Conservation (phyloP, 306 rosid species). For the Inga laurina region DNA sequence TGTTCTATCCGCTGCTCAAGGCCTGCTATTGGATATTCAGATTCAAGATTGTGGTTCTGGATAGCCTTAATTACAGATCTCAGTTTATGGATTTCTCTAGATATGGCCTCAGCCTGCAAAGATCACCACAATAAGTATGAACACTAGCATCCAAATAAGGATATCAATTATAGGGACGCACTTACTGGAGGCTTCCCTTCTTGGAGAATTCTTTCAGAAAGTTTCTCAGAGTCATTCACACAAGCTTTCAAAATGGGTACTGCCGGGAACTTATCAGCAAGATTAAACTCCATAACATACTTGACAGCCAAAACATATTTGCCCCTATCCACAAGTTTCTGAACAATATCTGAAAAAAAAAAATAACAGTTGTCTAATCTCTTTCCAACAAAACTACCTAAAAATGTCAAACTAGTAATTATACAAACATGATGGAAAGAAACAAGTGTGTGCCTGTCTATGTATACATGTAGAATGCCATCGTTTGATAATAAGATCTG, state of each 20-base stretch:
- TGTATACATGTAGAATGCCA: neutral
- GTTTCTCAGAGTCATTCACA: slow-evolving; percentile 57
- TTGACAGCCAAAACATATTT: slow-evolving; percentile 68
- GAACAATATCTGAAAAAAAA: slow-evolving; percentile 67
- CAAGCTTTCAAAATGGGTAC: slow-evolving; percentile 64
- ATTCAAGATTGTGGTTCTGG: slow-evolving; percentile 63
- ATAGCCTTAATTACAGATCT: slow-evolving; percentile 59
- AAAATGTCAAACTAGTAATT: slow-evolving; percentile 7
- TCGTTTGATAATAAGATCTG: neutral
- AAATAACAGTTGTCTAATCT: slow-evolving; percentile 14
- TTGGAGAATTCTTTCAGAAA: slow-evolving; percentile 44
- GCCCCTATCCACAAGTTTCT: slow-evolving; percentile 56
- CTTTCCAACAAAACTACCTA: slow-evolving; percentile 15
- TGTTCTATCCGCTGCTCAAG: slow-evolving; percentile 60
- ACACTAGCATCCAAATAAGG: slow-evolving; percentile 15
- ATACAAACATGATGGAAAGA: neutral
- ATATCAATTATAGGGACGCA: slow-evolving; percentile 28
- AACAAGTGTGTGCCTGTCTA: neutral
- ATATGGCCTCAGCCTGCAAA: slow-evolving; percentile 60
- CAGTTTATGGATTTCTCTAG: slow-evolving; percentile 67
- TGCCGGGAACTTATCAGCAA: slow-evolving; percentile 69
- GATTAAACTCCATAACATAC: slow-evolving; percentile 64
- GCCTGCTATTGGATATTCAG: slow-evolving; percentile 57
- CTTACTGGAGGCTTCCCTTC: slow-evolving; percentile 70
- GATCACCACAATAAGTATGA: slow-evolving; percentile 32